A percentile compares a stretch with the other conserved stretches of the same genome.
These are phyloP conservation scores for Eimeria maxima DNA, from an alignment of 169 alveolate species.

Conservation along the genomic window DNA sequence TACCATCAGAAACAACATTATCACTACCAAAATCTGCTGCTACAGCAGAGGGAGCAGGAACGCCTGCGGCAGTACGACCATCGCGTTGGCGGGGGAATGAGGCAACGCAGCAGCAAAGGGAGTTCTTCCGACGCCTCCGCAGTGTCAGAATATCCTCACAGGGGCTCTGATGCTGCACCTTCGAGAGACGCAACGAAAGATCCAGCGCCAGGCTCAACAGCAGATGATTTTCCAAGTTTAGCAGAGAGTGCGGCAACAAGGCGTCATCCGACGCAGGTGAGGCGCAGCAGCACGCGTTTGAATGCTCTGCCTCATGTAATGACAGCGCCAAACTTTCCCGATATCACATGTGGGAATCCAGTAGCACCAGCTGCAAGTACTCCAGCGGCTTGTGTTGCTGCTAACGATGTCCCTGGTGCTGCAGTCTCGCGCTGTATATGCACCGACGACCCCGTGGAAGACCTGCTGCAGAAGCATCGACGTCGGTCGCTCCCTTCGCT, in stretches of 20 bases:
- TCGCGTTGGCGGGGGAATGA: neutral
- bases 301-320: neutral
- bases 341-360: neutral
- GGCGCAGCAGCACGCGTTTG: neutral
- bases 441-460: neutral
- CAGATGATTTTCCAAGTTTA: neutral
- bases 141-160: neutral
- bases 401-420: neutral
- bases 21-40: neutral
- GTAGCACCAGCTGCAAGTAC: neutral
- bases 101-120: neutral
- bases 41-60: too few relatives aligned
- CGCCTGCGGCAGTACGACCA: neutral
- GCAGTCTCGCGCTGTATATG: constrained; percentile 1
- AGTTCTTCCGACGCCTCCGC: neutral
- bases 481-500: constrained; percentile 30
- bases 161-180: neutral
- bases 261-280: neutral
- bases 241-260: neutral
- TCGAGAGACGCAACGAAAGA: too few relatives aligned
- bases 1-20: neutral
- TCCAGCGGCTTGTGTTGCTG: too few relatives aligned
- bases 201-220: too few relatives aligned
- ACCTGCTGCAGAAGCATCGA: constrained; percentile 11
- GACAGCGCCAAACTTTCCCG: neutral